phyloP scores from a whole-genome alignment of 352 stramenopile species.

The Phytophthora agathidicida region DNA sequence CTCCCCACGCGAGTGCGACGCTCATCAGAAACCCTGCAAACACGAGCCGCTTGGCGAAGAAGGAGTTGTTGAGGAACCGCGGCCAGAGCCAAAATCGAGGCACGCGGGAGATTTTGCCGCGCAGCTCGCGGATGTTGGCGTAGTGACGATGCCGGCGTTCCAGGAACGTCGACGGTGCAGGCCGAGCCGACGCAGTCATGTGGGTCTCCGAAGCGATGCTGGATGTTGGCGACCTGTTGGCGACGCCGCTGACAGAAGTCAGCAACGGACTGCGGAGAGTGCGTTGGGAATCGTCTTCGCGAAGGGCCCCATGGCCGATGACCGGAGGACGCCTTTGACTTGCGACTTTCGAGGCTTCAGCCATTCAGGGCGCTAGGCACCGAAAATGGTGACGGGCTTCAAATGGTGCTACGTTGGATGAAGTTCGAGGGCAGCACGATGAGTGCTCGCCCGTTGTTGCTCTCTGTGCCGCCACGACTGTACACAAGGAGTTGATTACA shows the following conservation, averaged over 20 bases:
- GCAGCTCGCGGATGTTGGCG: conserved; percentile 19
- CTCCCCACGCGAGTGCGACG: conserved; percentile 39
- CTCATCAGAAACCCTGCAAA: conserved; percentile 43
- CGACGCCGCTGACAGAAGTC: neutral
- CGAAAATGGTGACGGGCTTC: neutral
- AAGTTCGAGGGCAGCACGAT: conserved; percentile 2
- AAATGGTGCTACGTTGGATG: conserved; percentile 3
- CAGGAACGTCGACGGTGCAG: conserved; percentile 7
- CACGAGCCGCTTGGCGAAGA: conserved; percentile 68
- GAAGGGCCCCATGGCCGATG: conserved; percentile 24
- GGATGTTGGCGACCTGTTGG: conserved; percentile 8
- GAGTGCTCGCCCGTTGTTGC: neutral
- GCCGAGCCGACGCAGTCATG: conserved; percentile 2
- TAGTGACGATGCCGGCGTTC: conserved; percentile 13
- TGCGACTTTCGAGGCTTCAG: neutral
- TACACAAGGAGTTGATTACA: conserved; percentile 21
- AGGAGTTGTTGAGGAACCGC: conserved; percentile 73
- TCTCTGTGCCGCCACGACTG: neutral
- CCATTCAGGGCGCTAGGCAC: conserved; percentile 7
- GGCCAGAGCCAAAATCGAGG: conserved; percentile 56
- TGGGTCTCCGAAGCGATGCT: conserved; percentile 4
- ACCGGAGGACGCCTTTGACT: conserved; percentile 11
- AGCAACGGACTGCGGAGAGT: conserved; percentile 20
- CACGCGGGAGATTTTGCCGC: conserved; percentile 41
- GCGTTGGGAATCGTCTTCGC: conserved; percentile 21